These are phyloP conservation scores for Eurotiales sp. DNA, from an alignment of 2,329 filamentous ascomycete genomes.

Conservation along the genomic window DNA sequence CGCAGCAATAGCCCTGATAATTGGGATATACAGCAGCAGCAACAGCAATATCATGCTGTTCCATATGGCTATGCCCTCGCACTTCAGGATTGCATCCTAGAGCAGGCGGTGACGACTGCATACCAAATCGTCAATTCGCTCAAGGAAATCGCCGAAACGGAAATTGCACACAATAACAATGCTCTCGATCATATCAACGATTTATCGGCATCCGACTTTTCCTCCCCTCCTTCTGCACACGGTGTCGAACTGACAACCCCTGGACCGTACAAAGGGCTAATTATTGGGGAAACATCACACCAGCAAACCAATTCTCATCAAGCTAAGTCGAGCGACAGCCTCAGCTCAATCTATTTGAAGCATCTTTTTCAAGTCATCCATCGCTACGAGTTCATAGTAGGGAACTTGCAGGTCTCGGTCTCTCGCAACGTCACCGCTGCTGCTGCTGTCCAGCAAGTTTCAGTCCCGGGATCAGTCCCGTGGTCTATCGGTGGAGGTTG, in stretches of 20 bases:
- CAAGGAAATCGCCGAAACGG: background rate
- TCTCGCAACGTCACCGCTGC: background rate
- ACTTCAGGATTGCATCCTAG: constrained; percentile 8
- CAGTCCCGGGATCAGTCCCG: background rate
- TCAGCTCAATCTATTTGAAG: background rate
- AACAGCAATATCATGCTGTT: background rate
- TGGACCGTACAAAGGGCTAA: background rate
- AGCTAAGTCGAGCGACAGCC: background rate
- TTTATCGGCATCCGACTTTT: background rate
- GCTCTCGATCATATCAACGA: constrained; percentile 1
- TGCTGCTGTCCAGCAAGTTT: background rate
- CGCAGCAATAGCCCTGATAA: background rate
- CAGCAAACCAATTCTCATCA: background rate
- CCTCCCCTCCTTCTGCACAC: background rate
- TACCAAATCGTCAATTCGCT: constrained; percentile 6
- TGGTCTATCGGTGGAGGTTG: constrained; percentile 3
- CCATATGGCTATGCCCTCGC: constrained; percentile 6
- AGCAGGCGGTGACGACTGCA: constrained; percentile 2
- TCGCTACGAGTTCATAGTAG: constrained; percentile 9
- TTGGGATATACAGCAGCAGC: background rate
- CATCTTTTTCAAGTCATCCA: background rate
- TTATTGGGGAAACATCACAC: background rate
- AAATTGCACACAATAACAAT: background rate
- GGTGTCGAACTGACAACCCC: background rate
- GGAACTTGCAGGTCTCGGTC: background rate